Evolutionary conservation across 23 red algal species (phyloP).

Genomic region (Cyanidium caldarium): DNA sequence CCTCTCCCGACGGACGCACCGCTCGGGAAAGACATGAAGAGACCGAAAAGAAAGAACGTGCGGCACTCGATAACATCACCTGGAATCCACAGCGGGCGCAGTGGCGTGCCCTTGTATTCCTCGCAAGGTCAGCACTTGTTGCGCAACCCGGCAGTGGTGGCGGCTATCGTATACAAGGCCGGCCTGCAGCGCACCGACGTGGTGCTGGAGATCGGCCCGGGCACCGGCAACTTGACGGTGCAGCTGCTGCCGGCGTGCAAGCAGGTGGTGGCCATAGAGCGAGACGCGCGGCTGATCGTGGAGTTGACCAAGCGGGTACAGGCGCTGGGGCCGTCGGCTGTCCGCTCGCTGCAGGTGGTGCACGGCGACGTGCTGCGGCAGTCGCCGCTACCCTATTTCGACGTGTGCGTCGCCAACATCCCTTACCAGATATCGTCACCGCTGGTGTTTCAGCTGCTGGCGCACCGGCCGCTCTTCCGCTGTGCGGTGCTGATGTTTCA

Average conservation of each 20-base stretch:
- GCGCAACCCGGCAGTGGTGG: conserved; percentile 58
- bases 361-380: conserved; percentile 68
- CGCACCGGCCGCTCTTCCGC: conserved; percentile 60
- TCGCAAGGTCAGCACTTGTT: conserved; percentile 84
- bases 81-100: neutral
- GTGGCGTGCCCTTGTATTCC: conserved; percentile 54
- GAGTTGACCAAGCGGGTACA: conserved; percentile 80
- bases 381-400: conserved; percentile 66
- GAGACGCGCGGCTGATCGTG: conserved; percentile 83
- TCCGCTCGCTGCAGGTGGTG: conserved; percentile 26
- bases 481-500: conserved; percentile 94
- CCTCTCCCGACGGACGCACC: no score
- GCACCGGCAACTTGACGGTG: conserved; percentile 90
- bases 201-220: conserved; percentile 81
- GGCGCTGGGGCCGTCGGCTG: conserved; percentile 6
- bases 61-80: neutral
- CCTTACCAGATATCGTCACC: conserved; percentile 99
- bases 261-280: conserved; percentile 65
- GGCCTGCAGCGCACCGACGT: conserved; percentile 50
- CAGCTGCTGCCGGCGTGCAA: conserved; percentile 28
- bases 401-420: conserved; percentile 86
- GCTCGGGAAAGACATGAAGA: no score
- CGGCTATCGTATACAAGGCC: conserved; percentile 59
- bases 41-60: no score
- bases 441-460: conserved; percentile 68